Evolutionary conservation across 441 rosid species (phyloP), one percentile per base, ranked within the genome.

Genomic region (Theobroma grandiflorum): DNA sequence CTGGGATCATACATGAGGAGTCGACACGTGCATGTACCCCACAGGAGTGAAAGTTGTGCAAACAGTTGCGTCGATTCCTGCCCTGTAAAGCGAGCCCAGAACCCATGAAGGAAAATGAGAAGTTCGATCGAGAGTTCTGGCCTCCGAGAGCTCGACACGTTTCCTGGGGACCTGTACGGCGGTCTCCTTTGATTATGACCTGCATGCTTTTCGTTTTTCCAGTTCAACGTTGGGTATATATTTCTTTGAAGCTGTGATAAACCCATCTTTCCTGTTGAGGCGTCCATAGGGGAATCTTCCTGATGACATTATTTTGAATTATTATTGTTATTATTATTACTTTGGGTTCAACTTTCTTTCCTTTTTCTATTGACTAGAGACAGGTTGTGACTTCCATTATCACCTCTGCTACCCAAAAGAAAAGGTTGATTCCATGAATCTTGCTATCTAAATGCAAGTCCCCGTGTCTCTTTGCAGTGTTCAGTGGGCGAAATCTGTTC

Each of bases 111-210:
- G 20, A 52, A 52, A 26, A 26, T 26, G 62, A 35, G 20, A 35
- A 8, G 8, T 35, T 72, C 33, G 47, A 53, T 35, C 26, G 37
- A 72, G 33, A 53, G 45, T 35, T 1, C 0, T 72, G 37, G 0
- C 33, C 18, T 52, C 9, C 35, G 7, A 35, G 2, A 9, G 2
- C 2, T 72, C 33, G 75, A 33, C 62, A 72, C 75, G 45, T 16
- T 50, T 52, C 18, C 45, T 4, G 11, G 49, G 2, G 16, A 9
- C 9, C 5, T 37, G 12, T 50, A 31, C 2, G 3, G 2, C 75
- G 18, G 47, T 72, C 47, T 18, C 47, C 33, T 35, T 26, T 52
- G 62, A 72, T 37, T 72, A n/a, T 52, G 75, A 72, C 58, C 61
- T 49, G 58, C 55, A 70, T 26, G 65, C 65, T 26, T 26, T 49